Percentiles rank a stretch among this genome's conserved stretches.
Conservation (phyloP, 768 basidiomycete genomes). For the Mycena maculata region DNA sequence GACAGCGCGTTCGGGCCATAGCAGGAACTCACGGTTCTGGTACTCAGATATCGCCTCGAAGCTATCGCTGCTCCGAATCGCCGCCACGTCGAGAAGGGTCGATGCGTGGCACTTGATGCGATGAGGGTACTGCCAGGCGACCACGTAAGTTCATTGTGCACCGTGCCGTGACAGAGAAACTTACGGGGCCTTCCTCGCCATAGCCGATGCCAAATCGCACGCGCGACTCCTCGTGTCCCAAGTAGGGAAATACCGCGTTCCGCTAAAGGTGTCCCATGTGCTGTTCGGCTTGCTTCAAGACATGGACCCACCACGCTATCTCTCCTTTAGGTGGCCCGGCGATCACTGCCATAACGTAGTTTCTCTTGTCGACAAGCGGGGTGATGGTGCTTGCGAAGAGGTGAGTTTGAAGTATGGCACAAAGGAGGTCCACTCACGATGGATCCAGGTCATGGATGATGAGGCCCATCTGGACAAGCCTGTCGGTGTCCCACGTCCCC, state of each 20-base stretch:
- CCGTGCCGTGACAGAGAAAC: background rate
- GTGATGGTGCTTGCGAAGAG: background rate
- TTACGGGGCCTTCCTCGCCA: background rate
- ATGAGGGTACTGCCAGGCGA: background rate
- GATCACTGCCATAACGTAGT: background rate
- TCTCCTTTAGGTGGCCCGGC: background rate
- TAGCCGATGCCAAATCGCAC: background rate
- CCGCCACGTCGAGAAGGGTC: too few species aligned
- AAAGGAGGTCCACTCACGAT: too few species aligned
- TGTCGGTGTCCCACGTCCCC: background rate
- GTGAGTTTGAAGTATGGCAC: background rate
- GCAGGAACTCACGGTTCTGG: conserved; percentile 10
- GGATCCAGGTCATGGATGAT: background rate
- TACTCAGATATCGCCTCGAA: background rate
- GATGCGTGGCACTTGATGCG: background rate
- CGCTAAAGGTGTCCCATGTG: background rate
- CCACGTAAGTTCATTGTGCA: too few species aligned
- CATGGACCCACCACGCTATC: background rate
- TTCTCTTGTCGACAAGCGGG: background rate
- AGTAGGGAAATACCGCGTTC: background rate
- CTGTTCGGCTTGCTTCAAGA: accelerated
- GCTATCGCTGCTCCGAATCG: background rate
- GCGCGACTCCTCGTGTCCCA: background rate
- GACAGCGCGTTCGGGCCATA: too few species aligned
- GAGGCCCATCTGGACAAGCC: background rate